Base-by-base conservation (phyloP, 805 yeast genomes). In the Wickerhamiella qilinensis region DNA sequence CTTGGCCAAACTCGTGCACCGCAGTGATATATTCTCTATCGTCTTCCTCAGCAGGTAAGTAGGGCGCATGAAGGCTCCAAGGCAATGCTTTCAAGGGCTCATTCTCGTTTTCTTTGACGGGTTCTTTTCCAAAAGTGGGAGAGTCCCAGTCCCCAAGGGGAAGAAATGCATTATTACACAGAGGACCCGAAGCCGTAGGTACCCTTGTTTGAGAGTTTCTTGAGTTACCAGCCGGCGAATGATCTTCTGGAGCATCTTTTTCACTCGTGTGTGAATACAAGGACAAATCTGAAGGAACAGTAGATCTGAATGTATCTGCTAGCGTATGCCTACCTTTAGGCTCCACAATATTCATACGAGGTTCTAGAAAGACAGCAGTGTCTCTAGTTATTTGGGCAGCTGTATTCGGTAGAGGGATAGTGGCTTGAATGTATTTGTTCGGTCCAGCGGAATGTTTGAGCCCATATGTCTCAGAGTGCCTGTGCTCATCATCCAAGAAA, bases 331-430 rank as follows among this genome's bases (percentile, higher is more conserved):
- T 6, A 11, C 25, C 25, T 6, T 7, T 6, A 7, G 25, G 25
- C 25, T 15, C 20, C n/a, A 30, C 20, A 7, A 30, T 17, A 30
- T 30, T 17, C 19, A 32, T 12, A 9, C 24, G 35, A 6, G 35
- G 35, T 15, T 32, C 35, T 7, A 32, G 17, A 7, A 32, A 7
- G 17, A 20, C 22, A 7, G 35, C 54, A 1, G 76, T 67, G 12
- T 65, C 68, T 12, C 60, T 52, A 7, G 65, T 67, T 9, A 80
- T 43, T 0, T 93, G 93, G 1, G 67, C 57, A 1, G 80, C 69
- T 2, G 74, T 69, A 39, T 67, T 65, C 0, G 93, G 86, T 2
- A 80, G 50, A 1, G 84, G 64, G 3, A 77, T 58, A 0, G 83
- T 69, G 0, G 85, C 75, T 17, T 63, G 24, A 2, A 40, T 17